Evolutionary conservation across 768 basidiomycete species (phyloP), one percentile per base, ranked within the genome.

Genomic region (Hysterangium stoloniferum): DNA sequence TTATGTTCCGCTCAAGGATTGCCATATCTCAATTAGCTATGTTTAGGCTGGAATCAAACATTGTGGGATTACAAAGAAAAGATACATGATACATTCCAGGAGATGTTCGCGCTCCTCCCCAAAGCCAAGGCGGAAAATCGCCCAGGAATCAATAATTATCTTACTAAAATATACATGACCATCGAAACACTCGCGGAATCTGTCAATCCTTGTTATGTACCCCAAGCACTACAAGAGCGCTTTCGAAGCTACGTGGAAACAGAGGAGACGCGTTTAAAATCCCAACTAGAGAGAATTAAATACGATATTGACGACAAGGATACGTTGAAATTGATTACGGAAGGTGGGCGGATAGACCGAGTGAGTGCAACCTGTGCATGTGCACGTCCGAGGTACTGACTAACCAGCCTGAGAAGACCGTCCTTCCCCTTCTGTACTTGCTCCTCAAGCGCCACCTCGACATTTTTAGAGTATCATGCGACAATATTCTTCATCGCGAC

Each of bases 291-390:
- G 25, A 54, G 50, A 13, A 52, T 66, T 5, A 52, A 56, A 15
- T 66, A 62, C 33, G 37, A 56, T 31, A 63, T 67, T 24, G 64
- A 67, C 36, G 62, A 57, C 2, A 19, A 42, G 0, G 65, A 66
- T 28, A 65, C 64, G 1, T 50, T 67, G 6, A 41, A 52, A 3
- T 56, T 66, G 2, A 56, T 67, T 1, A 48, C 58, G 7, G 66
- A 64, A 1, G 45, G 56, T 3, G 61, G 59, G 3, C 55, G 62
- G 8, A 52, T 63, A 4, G 66, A 67, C 45, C 61, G 58, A 58
- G 66, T 65, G 32, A 17, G 52, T 41, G 29, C 8, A 8, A 27
- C 36, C 57, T 1, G 31, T 19, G 6, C n/a, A 15, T 50, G 29
- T 15, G 22, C 42, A 12, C 12, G 34, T 25, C n/a, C 13, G 6